Conservation (phyloP, 805 yeast species). For the Scheffersomyces amazonensis region DNA sequence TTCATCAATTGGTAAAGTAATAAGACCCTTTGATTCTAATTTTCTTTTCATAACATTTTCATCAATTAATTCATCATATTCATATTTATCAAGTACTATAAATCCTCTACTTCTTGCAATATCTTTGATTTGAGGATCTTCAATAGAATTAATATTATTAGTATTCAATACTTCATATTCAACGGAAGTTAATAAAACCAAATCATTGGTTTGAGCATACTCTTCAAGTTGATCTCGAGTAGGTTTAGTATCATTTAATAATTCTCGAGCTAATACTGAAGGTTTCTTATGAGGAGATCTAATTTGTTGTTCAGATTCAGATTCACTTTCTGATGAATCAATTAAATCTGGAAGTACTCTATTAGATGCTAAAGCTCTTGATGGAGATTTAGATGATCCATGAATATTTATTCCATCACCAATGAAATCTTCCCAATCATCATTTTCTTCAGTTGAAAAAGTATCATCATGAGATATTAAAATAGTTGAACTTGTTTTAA, state of each 20-base stretch:
- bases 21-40: slow-evolving; percentile 28
- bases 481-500: slow-evolving; percentile 33
- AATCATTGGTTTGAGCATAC: slow-evolving; percentile 31
- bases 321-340: slow-evolving; percentile 25
- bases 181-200: slow-evolving; percentile 28
- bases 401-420: slow-evolving; percentile 17
- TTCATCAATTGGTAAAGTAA: slow-evolving; percentile 24
- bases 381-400: background rate
- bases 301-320: slow-evolving; percentile 17
- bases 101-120: slow-evolving; percentile 23
- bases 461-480: slow-evolving; percentile 24
- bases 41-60: slow-evolving; percentile 34
- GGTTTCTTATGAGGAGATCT: slow-evolving; percentile 2
- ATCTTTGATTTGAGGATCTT: slow-evolving; percentile 21
- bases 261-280: slow-evolving; percentile 14
- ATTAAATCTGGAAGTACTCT: slow-evolving; percentile 2
- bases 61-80: slow-evolving; percentile 23
- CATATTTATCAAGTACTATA: slow-evolving; percentile 22
- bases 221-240: slow-evolving; percentile 26
- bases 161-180: slow-evolving; percentile 28
- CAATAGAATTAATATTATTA: slow-evolving; percentile 18
- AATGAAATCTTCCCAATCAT: slow-evolving; percentile 40
- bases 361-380: slow-evolving; percentile 6
- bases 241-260: slow-evolving; percentile 4
- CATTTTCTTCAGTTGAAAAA: slow-evolving; percentile 7